Evolutionary conservation across 768 basidiomycete genomes (phyloP), one percentile per base, ranked within the genome.

Genomic region (Lyophyllum atratum): DNA sequence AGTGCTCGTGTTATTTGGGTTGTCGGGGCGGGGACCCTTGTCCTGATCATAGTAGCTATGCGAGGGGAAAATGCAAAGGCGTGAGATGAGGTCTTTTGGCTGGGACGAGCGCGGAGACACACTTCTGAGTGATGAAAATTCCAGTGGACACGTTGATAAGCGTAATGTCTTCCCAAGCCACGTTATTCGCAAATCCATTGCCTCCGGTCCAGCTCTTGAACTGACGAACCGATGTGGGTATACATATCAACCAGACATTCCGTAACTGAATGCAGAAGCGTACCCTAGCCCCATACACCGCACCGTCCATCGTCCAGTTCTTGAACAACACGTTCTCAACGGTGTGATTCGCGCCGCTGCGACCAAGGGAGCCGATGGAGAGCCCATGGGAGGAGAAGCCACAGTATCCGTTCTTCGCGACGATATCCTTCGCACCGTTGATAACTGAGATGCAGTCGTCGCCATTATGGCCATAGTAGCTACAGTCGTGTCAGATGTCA

Each of bases 41-140:
- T 73, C 73, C 70, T 84, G 82, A 52, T 83, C 80, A 67, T 75
- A 81, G 58, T 83, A 84, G 66, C 81, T 83, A 29, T 31, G 45
- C 15, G 15, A 33, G 25, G 26, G 53, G 33, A 14, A 19, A 10
- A 19, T 2, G 29, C 4, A 4, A 3, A 15, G 34, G 6, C 11
- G 34, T 37, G 14, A 37, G 34, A 14, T 14, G 11, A 14, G 11
- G 34, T 9, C 34, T 37, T 37, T 37, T 15, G 29, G 11, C 10
- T 56, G 10, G 45, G 31, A 17, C 26, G 54, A 10, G 14, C 44
- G 39, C 31, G 37, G 59, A 26, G 44, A 45, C 68, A 42, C 55
- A 81, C 70, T 75, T 79, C 64, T 79, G 77, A 1, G 80, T 80
- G 54, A 80, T 68, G 63, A 77, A 80, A 46, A 80, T 75, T 14